phyloP scores from a whole-genome alignment of 179 eudicot species.

The Patellifolia procumbens region DNA sequence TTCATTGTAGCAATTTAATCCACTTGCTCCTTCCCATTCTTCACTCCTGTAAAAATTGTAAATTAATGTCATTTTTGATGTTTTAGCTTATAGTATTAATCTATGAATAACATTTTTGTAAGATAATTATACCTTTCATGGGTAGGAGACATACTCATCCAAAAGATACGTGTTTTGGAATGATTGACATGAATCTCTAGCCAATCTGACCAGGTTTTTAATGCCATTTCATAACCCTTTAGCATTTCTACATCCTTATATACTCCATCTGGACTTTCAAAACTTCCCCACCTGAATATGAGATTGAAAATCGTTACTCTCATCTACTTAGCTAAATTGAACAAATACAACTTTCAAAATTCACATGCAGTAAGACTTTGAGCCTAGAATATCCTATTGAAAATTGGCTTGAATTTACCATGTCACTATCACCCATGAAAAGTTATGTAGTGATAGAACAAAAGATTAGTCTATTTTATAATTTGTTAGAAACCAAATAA shows the following conservation, averaged over 20 bases:
- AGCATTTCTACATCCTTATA: slow-evolving; percentile 42
- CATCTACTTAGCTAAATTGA: no score
- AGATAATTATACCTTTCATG: slow-evolving; percentile 39
- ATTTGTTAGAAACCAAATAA: no score
- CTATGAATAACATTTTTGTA: not conserved
- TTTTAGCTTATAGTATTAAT: no score
- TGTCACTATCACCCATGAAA: no score
- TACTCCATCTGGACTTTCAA: slow-evolving; percentile 34
- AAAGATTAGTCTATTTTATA: no score
- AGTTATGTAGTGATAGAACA: no score
- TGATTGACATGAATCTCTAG: slow-evolving; percentile 46
- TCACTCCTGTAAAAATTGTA: slow-evolving; percentile 28
- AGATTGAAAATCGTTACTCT: not conserved
- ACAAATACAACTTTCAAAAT: not conserved
- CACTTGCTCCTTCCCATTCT: slow-evolving; percentile 42
- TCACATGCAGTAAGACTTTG: no score
- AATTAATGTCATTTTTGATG: no score
- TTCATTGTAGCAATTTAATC: slow-evolving; percentile 46
- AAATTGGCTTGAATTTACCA: no score
- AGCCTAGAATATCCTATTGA: no score
- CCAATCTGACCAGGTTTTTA: slow-evolving; percentile 56
- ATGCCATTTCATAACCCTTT: slow-evolving; percentile 43
- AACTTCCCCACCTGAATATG: slow-evolving; percentile 41
- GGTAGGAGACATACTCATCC: slow-evolving; percentile 47
- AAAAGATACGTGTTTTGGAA: slow-evolving; percentile 41